Conservation (phyloP, 257 asterid genomes). For the Solanum chaucha region DNA sequence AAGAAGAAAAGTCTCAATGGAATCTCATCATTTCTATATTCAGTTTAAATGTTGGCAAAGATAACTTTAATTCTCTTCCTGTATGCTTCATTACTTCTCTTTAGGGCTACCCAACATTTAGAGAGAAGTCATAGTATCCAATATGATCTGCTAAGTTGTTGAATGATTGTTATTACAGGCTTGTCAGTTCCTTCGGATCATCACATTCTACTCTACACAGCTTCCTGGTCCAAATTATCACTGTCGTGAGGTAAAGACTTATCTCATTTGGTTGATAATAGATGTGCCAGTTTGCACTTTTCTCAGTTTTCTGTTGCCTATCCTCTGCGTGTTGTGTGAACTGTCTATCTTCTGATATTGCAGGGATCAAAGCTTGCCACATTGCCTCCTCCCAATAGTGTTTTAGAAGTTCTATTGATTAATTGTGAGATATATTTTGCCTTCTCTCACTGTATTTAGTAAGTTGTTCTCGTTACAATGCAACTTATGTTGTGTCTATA, state of each 20-base stretch:
- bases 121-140: neutral
- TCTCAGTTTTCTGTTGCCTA: neutral
- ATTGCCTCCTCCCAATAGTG: slow-evolving; percentile 72
- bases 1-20: neutral
- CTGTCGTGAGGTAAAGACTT: slow-evolving; percentile 75
- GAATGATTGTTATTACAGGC: slow-evolving; percentile 32
- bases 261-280: neutral
- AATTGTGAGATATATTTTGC: slow-evolving; percentile 22
- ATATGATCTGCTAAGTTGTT: neutral
- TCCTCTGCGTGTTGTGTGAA: neutral
- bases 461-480: neutral
- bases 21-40: neutral
- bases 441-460: neutral
- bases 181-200: slow-evolving; percentile 76
- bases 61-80: neutral
- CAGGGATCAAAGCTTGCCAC: slow-evolving; percentile 91
- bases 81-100: neutral
- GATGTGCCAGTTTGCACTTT: neutral
- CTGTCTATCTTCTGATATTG: slow-evolving; percentile 3
- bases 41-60: neutral
- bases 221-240: slow-evolving; percentile 98
- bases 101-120: neutral
- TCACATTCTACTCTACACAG: slow-evolving; percentile 92
- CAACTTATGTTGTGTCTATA: slow-evolving; percentile 6
- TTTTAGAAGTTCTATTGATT: slow-evolving; percentile 53